Evolutionary conservation across 2,329 filamentous ascomycete species (phyloP).

Genomic region (Colletotrichum liaoningense): DNA sequence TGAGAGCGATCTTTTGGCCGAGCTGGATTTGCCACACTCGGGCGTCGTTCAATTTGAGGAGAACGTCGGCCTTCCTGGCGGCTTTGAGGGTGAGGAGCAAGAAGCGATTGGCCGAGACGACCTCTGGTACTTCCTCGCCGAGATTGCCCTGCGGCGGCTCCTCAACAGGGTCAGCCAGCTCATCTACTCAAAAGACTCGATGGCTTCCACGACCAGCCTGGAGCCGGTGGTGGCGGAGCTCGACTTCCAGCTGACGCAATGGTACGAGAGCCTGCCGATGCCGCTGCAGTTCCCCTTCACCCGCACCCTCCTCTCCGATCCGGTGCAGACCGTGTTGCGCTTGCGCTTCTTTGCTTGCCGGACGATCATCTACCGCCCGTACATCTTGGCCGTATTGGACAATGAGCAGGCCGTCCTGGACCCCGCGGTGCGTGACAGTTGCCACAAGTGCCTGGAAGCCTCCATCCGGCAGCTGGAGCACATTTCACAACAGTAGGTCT

Average conservation of each 20-base stretch:
- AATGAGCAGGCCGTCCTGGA: constrained; percentile 80
- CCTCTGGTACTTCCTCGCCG: constrained; percentile 87
- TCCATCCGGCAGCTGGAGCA: constrained; percentile 84
- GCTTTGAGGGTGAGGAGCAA: constrained; percentile 78
- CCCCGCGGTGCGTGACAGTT: constrained; percentile 79
- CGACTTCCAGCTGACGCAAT: constrained; percentile 85
- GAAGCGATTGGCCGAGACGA: constrained; percentile 78
- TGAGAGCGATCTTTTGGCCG: constrained; percentile 82
- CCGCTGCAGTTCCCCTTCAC: constrained; percentile 83
- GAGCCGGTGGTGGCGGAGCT: constrained; percentile 84
- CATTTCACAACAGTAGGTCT: constrained; percentile 78
- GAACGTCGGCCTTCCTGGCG: constrained; percentile 80
- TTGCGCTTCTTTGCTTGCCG: constrained; percentile 87
- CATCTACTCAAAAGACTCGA: constrained; percentile 80
- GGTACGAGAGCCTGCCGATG: constrained; percentile 82
- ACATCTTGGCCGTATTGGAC: constrained; percentile 82
- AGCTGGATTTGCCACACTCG: constrained; percentile 84
- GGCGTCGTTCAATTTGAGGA: constrained; percentile 87
- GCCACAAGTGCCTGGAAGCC: constrained; percentile 84
- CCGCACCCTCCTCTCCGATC: constrained; percentile 73
- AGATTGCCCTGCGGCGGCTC: constrained; percentile 81
- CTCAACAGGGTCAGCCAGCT: constrained; percentile 84
- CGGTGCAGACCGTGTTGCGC: constrained; percentile 82
- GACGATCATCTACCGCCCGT: constrained; percentile 87
- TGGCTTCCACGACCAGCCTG: constrained; percentile 77